phyloP scores from a whole-genome alignment of 1,284 basidiomycete species.

The Boletellus sp. region DNA sequence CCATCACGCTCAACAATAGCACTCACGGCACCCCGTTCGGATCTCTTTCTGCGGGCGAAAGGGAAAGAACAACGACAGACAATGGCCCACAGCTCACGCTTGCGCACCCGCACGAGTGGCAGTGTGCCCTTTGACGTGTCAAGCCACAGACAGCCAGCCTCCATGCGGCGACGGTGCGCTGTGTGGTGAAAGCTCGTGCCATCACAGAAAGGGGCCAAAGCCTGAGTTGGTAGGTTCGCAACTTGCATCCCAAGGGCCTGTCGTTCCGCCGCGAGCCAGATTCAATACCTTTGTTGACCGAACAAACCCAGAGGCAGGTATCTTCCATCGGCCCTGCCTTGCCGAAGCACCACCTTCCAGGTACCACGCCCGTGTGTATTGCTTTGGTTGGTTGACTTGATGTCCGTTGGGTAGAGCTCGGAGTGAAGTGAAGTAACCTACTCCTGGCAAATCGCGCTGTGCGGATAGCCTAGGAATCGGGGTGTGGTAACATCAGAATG shows the following conservation, averaged over 20 bases:
- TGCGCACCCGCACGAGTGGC: no score
- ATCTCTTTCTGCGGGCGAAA: no score
- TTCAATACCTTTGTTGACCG: no score
- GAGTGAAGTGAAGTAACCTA: neutral
- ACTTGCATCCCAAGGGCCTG: neutral
- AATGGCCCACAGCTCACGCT: neutral
- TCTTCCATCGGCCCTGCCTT: neutral
- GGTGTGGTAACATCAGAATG: neutral
- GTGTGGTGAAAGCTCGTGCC: no score
- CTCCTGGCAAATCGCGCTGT: no score
- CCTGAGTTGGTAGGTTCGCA: no score
- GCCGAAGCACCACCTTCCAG: neutral
- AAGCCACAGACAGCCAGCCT: neutral
- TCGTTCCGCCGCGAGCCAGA: no score
- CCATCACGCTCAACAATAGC: slow-evolving; percentile 19
- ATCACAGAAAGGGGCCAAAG: no score
- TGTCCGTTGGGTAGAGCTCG: neutral
- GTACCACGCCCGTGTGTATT: neutral
- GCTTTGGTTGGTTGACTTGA: no score
- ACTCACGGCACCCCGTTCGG: neutral
- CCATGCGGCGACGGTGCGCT: neutral
- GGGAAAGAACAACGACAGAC: no score
- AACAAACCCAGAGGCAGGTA: neutral
- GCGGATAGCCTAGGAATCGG: neutral
- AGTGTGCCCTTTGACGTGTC: no score